phyloP scores from a whole-genome alignment of 108 stramenopile species.

The Epithemia pelagica region DNA sequence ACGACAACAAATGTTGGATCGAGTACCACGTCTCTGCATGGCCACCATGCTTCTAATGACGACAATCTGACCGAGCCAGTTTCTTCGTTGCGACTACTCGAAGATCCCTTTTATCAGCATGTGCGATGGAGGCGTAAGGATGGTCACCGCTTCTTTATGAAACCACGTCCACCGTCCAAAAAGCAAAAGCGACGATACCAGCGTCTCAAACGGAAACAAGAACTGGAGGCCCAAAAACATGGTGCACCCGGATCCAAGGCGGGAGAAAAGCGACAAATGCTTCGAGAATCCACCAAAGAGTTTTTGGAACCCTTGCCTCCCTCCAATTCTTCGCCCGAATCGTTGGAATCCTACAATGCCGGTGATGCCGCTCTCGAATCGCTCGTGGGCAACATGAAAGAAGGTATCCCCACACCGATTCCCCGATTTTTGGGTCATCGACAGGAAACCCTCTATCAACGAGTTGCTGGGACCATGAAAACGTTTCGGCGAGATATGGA shows the following conservation, averaged over 20 bases:
- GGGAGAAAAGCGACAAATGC: constrained; percentile 45
- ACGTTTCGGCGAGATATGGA: constrained; percentile 22
- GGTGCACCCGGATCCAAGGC: constrained; percentile 62
- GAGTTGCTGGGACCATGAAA: constrained; percentile 40
- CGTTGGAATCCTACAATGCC: constrained; percentile 46
- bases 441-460: constrained; percentile 40
- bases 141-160: constrained; percentile 44
- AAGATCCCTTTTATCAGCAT: constrained; percentile 15
- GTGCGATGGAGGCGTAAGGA: constrained; percentile 57
- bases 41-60: too few species aligned
- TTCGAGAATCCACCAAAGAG: constrained; percentile 36
- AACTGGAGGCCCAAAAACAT: constrained; percentile 34
- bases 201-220: constrained; percentile 22
- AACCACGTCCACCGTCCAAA: constrained; percentile 54
- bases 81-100: neutral
- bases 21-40: too few species aligned
- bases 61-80: too few species aligned
- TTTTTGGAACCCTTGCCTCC: constrained; percentile 29
- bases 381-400: constrained; percentile 66
- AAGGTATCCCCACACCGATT: constrained; percentile 41
- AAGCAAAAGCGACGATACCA: constrained; percentile 60
- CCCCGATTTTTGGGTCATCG: constrained; percentile 60
- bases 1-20: too few species aligned
- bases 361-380: constrained; percentile 75
- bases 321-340: constrained; percentile 30